A percentile compares a stretch with the other conserved stretches of the same genome.
phyloP scores from a whole-genome alignment of 108 stramenopile species.

The Fragilaria crotonensis region DNA sequence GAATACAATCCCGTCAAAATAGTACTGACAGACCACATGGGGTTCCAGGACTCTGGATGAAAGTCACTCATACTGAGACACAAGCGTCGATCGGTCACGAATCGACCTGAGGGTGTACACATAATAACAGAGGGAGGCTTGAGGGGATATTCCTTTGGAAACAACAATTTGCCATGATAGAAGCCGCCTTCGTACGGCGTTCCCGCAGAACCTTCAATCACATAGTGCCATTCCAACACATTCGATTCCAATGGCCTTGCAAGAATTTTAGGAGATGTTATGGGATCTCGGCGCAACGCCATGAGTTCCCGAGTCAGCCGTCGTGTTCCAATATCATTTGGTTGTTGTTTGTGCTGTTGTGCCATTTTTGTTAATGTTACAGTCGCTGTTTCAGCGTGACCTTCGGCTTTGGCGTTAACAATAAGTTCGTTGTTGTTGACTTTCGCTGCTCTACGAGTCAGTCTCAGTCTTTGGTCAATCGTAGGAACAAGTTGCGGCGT shows the following conservation, averaged over 20 bases:
- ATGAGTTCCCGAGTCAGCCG: constrained; percentile 75
- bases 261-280: constrained; percentile 61
- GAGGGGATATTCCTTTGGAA: constrained; percentile 89
- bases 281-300: constrained; percentile 66
- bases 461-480: no score
- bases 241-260: constrained; percentile 70
- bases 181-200: constrained; percentile 75
- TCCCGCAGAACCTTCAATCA: constrained; percentile 80
- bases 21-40: constrained; percentile 94
- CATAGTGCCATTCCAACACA: constrained; percentile 94
- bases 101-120: constrained; percentile 89
- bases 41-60: constrained; percentile 89
- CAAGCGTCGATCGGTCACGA: constrained; percentile 72
- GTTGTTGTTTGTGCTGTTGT: background rate
- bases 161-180: constrained; percentile 72
- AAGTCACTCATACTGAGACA: constrained; percentile 94
- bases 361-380: no score
- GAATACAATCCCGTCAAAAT: constrained; percentile 93
- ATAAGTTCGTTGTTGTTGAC: no score
- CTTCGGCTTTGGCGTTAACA: no score
- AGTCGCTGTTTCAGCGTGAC: no score
- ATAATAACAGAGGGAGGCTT: constrained; percentile 94
- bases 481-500: no score
- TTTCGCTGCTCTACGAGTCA: no score
- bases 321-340: constrained; percentile 54